A percentile compares a stretch with the other conserved stretches of the same genome.
Conservation (phyloP, 176 grass and related monocot genomes). For the Paspalum vaginatum region DNA sequence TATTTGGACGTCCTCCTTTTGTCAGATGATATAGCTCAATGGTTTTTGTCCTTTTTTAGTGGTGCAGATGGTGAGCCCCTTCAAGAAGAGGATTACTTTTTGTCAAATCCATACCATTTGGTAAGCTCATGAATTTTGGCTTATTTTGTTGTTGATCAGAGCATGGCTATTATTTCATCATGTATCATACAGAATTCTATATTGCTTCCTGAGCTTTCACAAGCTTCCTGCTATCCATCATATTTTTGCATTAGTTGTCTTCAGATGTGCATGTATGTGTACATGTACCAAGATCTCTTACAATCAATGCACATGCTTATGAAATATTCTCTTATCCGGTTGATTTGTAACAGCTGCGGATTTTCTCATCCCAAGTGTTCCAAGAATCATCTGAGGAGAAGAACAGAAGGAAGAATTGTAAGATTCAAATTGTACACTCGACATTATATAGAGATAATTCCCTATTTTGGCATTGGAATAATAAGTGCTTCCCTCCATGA, state of each 20-base stretch:
- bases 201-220: conserved; percentile 31
- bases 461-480: no score
- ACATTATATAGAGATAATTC: not conserved
- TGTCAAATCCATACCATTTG: conserved; percentile 98
- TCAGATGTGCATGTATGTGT: not conserved
- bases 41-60: conserved; percentile 50
- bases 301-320: conserved; percentile 20
- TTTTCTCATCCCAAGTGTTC: conserved; percentile 96
- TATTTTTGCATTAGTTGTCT: conserved; percentile 19
- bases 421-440: conserved; percentile 35
- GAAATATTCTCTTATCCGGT: conserved; percentile 18
- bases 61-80: conserved; percentile 67
- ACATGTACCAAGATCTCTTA: conserved; percentile 14
- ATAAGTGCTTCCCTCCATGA: no score
- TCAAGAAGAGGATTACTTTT: conserved; percentile 97
- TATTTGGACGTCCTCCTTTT: conserved; percentile 15
- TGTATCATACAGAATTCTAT: not conserved
- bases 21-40: conserved; percentile 44
- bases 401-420: conserved; percentile 78
- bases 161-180: conserved; percentile 8
- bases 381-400: conserved; percentile 85
- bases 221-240: not conserved
- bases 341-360: conserved; percentile 66
- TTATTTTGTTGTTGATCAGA: not conserved
- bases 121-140: conserved; percentile 54